Conservation (phyloP, 805 yeast species). For the Wickerhamomyces canadensis region DNA sequence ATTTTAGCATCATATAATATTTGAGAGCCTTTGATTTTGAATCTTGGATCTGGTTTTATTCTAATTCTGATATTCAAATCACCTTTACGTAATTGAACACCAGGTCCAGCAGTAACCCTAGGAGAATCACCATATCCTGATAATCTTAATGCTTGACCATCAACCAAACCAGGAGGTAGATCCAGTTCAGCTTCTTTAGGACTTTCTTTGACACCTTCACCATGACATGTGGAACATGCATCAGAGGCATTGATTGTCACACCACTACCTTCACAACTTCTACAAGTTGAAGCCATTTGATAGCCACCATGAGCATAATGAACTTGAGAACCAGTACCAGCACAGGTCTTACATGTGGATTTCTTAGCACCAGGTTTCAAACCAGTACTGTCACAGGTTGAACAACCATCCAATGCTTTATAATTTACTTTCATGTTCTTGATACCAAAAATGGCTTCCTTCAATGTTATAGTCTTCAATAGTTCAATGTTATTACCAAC, state of each 20-base stretch:
- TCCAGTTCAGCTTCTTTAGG: slow-evolving; percentile 73
- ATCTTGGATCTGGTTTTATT: slow-evolving; percentile 69
- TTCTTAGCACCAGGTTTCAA: slow-evolving; percentile 70
- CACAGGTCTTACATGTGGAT: slow-evolving; percentile 78
- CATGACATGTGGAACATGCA: slow-evolving; percentile 77
- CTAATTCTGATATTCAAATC: slow-evolving; percentile 80
- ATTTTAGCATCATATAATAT: slow-evolving; percentile 61
- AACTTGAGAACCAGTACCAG: slow-evolving; percentile 88
- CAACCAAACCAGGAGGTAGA: slow-evolving; percentile 82
- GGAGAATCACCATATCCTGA: slow-evolving; percentile 93
- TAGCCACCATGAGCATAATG: slow-evolving; percentile 88
- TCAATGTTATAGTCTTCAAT: slow-evolving; percentile 65
- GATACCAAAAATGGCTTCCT: slow-evolving; percentile 83
- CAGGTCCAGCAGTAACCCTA: slow-evolving; percentile 63
- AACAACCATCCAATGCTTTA: slow-evolving; percentile 70
- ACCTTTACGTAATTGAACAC: slow-evolving; percentile 68
- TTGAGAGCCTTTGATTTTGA: slow-evolving; percentile 61
- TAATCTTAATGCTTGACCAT: slow-evolving; percentile 80
- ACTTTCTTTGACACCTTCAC: slow-evolving; percentile 75
- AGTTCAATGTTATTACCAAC: slow-evolving; percentile 89
- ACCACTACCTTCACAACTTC: slow-evolving; percentile 84
- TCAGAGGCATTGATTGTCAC: slow-evolving; percentile 63
- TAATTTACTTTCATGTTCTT: slow-evolving; percentile 60
- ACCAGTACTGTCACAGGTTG: slow-evolving; percentile 81
- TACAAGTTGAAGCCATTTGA: slow-evolving; percentile 94